These are phyloP conservation scores for Mycena olivaceomarginata DNA, from an alignment of 768 basidiomycete genomes.

Conservation along the genomic window DNA sequence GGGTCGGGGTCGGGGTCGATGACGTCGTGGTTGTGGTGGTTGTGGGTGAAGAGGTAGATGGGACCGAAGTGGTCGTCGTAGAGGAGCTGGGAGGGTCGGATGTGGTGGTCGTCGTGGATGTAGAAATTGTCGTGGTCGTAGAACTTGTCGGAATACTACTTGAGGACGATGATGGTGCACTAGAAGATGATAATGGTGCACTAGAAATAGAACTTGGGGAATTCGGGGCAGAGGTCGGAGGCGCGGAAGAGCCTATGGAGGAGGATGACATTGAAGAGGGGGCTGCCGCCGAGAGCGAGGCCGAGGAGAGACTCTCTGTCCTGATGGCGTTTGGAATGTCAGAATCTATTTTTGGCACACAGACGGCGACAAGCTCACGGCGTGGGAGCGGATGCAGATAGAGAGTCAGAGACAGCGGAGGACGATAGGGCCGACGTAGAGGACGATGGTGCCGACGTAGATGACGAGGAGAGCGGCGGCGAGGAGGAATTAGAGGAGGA, in stretches of 20 bases:
- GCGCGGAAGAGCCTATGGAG: conserved; percentile 8
- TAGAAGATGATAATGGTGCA: not conserved
- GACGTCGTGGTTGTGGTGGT: not conserved
- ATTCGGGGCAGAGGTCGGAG: not conserved
- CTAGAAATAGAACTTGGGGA: not conserved
- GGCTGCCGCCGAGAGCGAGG: conserved; percentile 41
- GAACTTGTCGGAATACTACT: conserved; percentile 40
- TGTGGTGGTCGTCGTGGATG: conserved; percentile 11
- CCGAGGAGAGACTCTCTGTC: conserved; percentile 42
- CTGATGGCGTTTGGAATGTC: conserved; percentile 28
- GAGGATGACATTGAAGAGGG: conserved; percentile 39
- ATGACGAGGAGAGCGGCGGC: not conserved
- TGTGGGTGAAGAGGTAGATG: not conserved
- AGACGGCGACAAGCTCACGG: conserved; percentile 31
- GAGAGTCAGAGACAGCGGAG: not conserved
- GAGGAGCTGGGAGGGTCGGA: not conserved
- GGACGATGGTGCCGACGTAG: not conserved
- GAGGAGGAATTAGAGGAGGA: conserved; percentile 21
- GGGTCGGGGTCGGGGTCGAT: not conserved
- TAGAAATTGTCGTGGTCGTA: conserved; percentile 41
- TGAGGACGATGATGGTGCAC: conserved; percentile 1
- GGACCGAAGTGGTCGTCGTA: not conserved
- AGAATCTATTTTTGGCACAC: not conserved
- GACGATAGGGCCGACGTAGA: not conserved
- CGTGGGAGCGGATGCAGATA: conserved; percentile 17